phyloP scores from a whole-genome alignment of 768 basidiomycete species.

The Tulasnella sp. region DNA sequence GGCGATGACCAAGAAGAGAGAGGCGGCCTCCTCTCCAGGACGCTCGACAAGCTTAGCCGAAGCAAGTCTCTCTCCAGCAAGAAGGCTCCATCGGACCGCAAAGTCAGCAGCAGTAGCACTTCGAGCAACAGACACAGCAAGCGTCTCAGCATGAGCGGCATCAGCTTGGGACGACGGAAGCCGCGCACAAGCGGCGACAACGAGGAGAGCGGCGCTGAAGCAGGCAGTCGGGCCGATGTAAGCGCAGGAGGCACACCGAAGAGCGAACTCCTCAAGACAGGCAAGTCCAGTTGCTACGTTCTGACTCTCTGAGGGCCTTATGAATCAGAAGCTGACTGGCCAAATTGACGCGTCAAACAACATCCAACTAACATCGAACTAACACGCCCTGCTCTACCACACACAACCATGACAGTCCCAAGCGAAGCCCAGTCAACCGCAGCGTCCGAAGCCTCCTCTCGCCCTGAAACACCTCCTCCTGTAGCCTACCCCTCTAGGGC shows the following conservation, averaged over 20 bases:
- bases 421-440: constrained; percentile 34
- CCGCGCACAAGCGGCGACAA: constrained; percentile 4
- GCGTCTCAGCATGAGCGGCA: constrained; percentile 21
- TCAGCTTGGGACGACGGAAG: constrained; percentile 14
- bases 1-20: constrained; percentile 31
- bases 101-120: not conserved
- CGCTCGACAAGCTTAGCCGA: constrained; percentile 27
- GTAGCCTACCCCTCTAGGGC: constrained; percentile 44
- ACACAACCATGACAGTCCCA: not conserved
- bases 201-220: constrained; percentile 8
- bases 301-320: not conserved
- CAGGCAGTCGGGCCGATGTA: constrained; percentile 3
- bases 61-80: constrained; percentile 18
- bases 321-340: not conserved
- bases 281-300: not conserved
- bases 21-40: constrained; percentile 18
- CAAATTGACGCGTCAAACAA: constrained; percentile 13
- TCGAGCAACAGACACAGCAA: constrained; percentile 2
- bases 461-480: constrained; percentile 36
- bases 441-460: constrained; percentile 34
- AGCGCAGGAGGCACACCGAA: constrained; percentile 8
- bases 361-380: not conserved
- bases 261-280: not conserved
- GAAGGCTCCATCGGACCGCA: constrained; percentile 5
- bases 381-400: not conserved